Percentiles rank a stretch among this genome's conserved stretches.
These are phyloP conservation scores for Ustilago bromivora DNA, from an alignment of 1,284 basidiomycete genomes.

Conservation along the genomic window DNA sequence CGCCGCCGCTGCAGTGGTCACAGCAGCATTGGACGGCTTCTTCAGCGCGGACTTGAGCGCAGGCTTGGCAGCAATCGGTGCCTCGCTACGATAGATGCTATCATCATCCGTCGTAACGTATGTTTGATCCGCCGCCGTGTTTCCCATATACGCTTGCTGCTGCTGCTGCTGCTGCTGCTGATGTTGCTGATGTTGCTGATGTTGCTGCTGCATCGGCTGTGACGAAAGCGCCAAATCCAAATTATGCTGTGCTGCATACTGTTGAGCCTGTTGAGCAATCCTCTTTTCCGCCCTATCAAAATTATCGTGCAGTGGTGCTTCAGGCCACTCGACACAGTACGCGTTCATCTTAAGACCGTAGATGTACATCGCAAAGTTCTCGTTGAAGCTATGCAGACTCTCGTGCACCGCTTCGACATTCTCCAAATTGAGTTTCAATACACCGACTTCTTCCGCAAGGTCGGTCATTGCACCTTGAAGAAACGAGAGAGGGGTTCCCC, in stretches of 20 bases:
- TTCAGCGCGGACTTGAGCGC: constrained; percentile 50
- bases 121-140: constrained; percentile 58
- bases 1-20: constrained; percentile 12
- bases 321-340: constrained; percentile 89
- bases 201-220: constrained; percentile 1
- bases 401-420: constrained; percentile 79
- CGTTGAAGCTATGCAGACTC: constrained; percentile 86
- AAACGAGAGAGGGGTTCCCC: constrained; percentile 81
- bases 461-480: constrained; percentile 85
- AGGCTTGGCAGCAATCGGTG: constrained; percentile 31
- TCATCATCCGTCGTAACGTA: constrained; percentile 66
- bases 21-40: constrained; percentile 28
- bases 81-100: constrained; percentile 39
- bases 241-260: constrained; percentile 44
- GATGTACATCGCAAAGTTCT: constrained; percentile 89
- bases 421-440: constrained; percentile 81
- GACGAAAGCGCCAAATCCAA: constrained; percentile 26
- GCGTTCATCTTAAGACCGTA: constrained; percentile 95
- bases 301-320: constrained; percentile 71
- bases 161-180: constrained; percentile 3
- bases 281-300: constrained; percentile 59
- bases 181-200: neutral
- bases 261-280: constrained; percentile 49
- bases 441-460: constrained; percentile 86
- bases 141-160: constrained; percentile 16